These are phyloP conservation scores for Imleria badia DNA, from an alignment of 768 basidiomycete genomes.

Conservation along the genomic window DNA sequence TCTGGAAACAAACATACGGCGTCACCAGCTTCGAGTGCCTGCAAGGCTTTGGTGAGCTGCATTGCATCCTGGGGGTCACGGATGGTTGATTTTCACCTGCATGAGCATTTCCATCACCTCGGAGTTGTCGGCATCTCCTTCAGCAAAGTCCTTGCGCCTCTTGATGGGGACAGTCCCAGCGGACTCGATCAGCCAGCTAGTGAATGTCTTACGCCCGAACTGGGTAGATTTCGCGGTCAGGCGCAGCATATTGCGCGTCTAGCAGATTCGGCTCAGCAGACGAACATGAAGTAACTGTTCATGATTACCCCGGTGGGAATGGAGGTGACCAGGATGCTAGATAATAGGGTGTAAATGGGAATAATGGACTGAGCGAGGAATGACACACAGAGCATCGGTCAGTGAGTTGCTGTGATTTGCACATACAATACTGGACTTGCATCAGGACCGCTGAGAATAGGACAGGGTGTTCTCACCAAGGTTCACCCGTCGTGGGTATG, in stretches of 20 bases:
- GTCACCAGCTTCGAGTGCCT: conserved; percentile 77
- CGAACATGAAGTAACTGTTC: neutral
- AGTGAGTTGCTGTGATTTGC: conserved; percentile 87
- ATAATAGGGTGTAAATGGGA: neutral
- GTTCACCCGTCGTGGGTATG: conserved; percentile 69
- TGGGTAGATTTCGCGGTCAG: conserved; percentile 87
- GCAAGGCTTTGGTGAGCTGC: conserved; percentile 12
- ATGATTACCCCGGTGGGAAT: conserved; percentile 62
- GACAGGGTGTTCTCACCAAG: conserved; percentile 52
- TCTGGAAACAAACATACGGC: conserved; percentile 86
- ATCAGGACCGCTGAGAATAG: neutral
- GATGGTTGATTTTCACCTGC: conserved; percentile 42
- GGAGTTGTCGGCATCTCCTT: conserved; percentile 61
- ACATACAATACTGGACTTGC: conserved; percentile 65
- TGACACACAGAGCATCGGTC: conserved; percentile 78
- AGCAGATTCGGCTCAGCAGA: conserved; percentile 5
- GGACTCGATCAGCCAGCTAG: conserved; percentile 87
- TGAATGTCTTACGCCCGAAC: conserved; percentile 81
- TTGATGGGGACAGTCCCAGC: conserved; percentile 85
- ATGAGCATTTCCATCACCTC: conserved; percentile 67
- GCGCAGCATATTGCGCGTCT: conserved; percentile 79
- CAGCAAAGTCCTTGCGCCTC: conserved; percentile 66
- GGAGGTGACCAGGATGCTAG: conserved; percentile 69
- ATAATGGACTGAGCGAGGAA: neutral
- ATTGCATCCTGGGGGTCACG: neutral